Base-by-base conservation (phyloP, 139 green algal genomes). In the Mesotaenium endlicherianum region DNA sequence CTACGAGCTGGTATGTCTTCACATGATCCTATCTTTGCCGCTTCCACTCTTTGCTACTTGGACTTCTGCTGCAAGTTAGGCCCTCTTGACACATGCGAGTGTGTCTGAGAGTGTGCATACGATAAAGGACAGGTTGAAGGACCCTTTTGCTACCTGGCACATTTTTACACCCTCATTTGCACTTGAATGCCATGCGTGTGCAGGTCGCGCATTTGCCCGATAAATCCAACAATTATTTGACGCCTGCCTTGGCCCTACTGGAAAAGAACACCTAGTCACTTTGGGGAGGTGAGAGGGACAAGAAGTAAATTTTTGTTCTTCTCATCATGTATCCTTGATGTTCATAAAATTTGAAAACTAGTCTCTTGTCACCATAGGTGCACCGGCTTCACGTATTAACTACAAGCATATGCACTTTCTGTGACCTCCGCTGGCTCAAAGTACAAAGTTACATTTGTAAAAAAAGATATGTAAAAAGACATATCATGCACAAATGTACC, bases 201-300 rank as follows among this genome's bases (percentile, higher is more conserved):
- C 83, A 88, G 83, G 83, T 88, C 34, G 83, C 83, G 0, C 83
- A 88, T 40, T 3, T 88, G 36, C 83, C 83, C 16, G 83, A 88
- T 38, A 86, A 87, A 31, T 38, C 83, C 59, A 88, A 88, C 55
- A 87, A 85, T 53, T 88, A 88, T 53, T 42, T 88, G 26, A 88
- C 83, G 16, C 83, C 83, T 20, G 83, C 83, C 0, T 42, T 88
- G 2, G 75, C 77, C 0, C 45, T 87, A 78, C 67, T 88, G 20
- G 83, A 88, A 38, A 86, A 86, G 45, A 88, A 88, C 64, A 88
- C 83, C 0, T 88, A 86, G 60, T 80, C 0, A 69, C 2, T 4
- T 6, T 58, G 2, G 11, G n/a, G 36, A 14, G 36, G 36, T 8
- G 38, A 14, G 14, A 36, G 8, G 60, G 60, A 14, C 11, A 74